These are phyloP conservation scores for Cutaneotrichosporon curvatum DNA, from an alignment of 1,284 basidiomycete genomes.

Conservation along the genomic window DNA sequence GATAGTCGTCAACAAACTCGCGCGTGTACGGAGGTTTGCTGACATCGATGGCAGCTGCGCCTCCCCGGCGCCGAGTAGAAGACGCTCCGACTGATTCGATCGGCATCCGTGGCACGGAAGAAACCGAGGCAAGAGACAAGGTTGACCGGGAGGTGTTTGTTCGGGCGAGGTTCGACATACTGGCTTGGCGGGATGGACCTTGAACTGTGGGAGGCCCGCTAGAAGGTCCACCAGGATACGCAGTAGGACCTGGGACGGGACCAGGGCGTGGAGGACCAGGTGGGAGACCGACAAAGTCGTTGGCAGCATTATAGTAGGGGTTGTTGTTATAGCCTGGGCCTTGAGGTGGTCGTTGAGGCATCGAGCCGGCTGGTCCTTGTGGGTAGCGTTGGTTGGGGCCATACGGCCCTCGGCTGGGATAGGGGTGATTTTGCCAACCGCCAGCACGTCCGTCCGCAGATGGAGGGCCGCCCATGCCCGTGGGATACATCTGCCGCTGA, in stretches of 20 bases:
- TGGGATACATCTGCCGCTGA: not conserved
- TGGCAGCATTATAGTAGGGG: constrained; percentile 54
- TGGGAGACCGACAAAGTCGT: constrained; percentile 62
- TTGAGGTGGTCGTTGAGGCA: constrained; percentile 27
- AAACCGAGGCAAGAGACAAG: constrained; percentile 25
- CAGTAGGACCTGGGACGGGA: not conserved
- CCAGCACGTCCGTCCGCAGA: not conserved
- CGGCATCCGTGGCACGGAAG: constrained; percentile 27
- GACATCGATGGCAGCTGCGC: constrained; percentile 68
- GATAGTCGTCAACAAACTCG: constrained; percentile 94
- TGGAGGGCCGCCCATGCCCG: constrained; percentile 1
- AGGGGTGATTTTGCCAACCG: constrained; percentile 15
- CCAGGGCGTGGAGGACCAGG: constrained; percentile 40
- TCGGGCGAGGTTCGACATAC: constrained; percentile 30
- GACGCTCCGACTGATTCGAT: constrained; percentile 51
- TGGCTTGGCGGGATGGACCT: constrained; percentile 27
- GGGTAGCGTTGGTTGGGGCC: not conserved
- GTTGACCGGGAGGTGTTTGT: constrained; percentile 40
- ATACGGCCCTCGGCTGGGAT: not conserved
- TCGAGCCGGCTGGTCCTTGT: constrained; percentile 19
- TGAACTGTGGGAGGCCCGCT: constrained; percentile 3
- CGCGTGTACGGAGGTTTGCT: constrained; percentile 86
- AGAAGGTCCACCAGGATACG: constrained; percentile 1
- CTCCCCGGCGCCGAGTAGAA: constrained; percentile 48
- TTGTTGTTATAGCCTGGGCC: constrained; percentile 22